phyloP scores from a whole-genome alignment of 208 protist species.

The Acanthamoeba healyi region DNA sequence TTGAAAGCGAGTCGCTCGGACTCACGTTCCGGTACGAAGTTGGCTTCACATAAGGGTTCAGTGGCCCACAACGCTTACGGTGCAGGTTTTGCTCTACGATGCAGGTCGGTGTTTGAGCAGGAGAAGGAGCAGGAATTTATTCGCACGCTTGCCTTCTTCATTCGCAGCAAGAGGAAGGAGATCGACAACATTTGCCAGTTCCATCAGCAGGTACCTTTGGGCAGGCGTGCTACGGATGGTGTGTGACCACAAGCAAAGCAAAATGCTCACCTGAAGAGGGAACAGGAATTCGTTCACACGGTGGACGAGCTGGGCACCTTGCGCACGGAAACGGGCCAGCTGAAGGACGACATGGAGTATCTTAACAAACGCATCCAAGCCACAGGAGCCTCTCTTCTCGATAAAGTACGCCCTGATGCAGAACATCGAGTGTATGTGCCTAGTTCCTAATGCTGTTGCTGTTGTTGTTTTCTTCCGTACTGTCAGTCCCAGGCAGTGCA shows the following conservation, averaged over 20 bases:
- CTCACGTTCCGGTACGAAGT: neutral
- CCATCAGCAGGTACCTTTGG: neutral
- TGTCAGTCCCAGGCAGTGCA: constrained; percentile 13
- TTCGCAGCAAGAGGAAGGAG: constrained; percentile 19
- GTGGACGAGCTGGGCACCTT: constrained; percentile 38
- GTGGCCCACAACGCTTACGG: too few species aligned
- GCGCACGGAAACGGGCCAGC: constrained; percentile 2
- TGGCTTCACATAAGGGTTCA: too few species aligned
- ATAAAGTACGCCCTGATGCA: neutral
- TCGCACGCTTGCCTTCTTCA: neutral
- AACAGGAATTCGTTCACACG: constrained; percentile 45
- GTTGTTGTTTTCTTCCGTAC: too few species aligned
- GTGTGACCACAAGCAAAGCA: too few species aligned
- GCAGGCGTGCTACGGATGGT: too few species aligned
- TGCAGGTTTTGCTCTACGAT: neutral
- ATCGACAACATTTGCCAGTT: constrained; percentile 49
- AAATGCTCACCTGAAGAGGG: too few species aligned
- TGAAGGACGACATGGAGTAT: constrained; percentile 15
- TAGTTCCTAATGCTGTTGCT: too few species aligned
- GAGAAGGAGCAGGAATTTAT: constrained; percentile 58
- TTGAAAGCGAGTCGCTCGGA: constrained; percentile 38
- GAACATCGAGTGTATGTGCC: too few species aligned
- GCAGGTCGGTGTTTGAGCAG: constrained; percentile 60
- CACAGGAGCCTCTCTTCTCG: neutral
- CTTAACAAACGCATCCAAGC: constrained; percentile 35